phyloP scores from a whole-genome alignment of 176 grass and related monocot genomes.

The Bolboschoenus planiculmis region DNA sequence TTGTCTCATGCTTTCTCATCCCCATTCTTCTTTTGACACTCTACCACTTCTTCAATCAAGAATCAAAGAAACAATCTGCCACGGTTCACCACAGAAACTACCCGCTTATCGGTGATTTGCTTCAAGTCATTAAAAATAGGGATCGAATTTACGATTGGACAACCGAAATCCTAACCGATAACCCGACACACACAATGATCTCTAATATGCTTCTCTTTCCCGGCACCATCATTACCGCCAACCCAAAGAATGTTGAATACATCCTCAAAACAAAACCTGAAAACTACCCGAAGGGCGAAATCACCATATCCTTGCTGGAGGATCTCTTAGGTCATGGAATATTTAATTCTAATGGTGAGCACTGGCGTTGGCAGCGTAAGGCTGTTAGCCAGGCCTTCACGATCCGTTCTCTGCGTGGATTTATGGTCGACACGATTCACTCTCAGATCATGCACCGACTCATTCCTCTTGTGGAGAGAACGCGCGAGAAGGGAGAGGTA shows the following conservation, averaged over 20 bases:
- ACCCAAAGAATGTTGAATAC: constrained; percentile 52
- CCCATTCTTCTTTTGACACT: constrained; percentile 6
- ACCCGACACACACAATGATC: constrained; percentile 17
- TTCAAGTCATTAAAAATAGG: constrained; percentile 42
- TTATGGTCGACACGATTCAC: constrained; percentile 36
- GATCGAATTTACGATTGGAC: constrained; percentile 48
- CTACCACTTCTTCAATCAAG: constrained; percentile 14
- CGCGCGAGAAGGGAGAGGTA: background rate
- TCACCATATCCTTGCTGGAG: constrained; percentile 21
- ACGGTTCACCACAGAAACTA: constrained; percentile 26
- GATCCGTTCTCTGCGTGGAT: constrained; percentile 35
- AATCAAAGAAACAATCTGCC: constrained; percentile 13
- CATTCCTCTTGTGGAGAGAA: constrained; percentile 34
- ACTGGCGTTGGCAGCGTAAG: constrained; percentile 62
- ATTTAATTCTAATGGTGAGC: constrained; percentile 65
- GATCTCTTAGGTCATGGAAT: constrained; percentile 67
- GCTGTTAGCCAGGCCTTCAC: constrained; percentile 50
- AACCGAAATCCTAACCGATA: constrained; percentile 27
- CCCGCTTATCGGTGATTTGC: constrained; percentile 40
- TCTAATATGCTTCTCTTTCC: background rate
- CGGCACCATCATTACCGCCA: constrained; percentile 40
- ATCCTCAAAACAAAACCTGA: constrained; percentile 37
- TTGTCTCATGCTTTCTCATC: constrained; percentile 8
- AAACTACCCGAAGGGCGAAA: constrained; percentile 53
- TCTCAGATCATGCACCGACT: constrained; percentile 30